Base-by-base conservation (phyloP, 805 yeast species). In the Barnettozyma sp. region DNA sequence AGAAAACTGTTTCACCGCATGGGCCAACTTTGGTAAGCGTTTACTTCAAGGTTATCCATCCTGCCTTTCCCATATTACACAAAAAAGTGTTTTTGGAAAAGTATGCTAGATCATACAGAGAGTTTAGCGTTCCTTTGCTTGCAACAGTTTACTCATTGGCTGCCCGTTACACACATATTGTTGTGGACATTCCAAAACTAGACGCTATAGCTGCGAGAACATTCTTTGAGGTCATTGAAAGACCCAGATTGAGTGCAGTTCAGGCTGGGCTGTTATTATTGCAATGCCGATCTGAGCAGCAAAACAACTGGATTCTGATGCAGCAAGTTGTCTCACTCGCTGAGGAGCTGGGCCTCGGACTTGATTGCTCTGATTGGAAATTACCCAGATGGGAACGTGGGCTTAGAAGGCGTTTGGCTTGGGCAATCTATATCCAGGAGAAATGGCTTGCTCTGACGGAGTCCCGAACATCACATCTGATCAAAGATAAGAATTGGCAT, bases 341-440 rank as follows among this genome's bases (percentile, higher is more conserved):
- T 1, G 96, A 90, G 58, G 95, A 90, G 47, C 63, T 90, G 13
- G 97, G 97, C 0, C 63, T 90, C 9, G 95, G 95, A 0, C 66
- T 85, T n/a, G 90, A 88, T 52, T 88, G 97, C 50, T 77, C 81
- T 39, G 73, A 71, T 44, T 90, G 98, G 98, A 78, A 82, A 50
- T 61, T 90, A 23, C 97, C 97, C 0, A 79, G 81, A 48, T 92
- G 97, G 97, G 98, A 90, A 54, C 68, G 94, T 34, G 94, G 94
- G 6, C 61, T 90, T 33, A 68, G 98, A 35, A 73, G 85, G 48
- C 67, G 97, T 40, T 60, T 90, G 33, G 95, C 97, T 1, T 90
- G 98, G 97, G 97, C 97, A 0, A 92, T 87, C 2, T 90, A 76
- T 67, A 66, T 82, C 34, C 94, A 87, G 56, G 96, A 87, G 52